Conservation (phyloP, 192 early-diverging fungal genomes). For the Coemansia sp. region DNA sequence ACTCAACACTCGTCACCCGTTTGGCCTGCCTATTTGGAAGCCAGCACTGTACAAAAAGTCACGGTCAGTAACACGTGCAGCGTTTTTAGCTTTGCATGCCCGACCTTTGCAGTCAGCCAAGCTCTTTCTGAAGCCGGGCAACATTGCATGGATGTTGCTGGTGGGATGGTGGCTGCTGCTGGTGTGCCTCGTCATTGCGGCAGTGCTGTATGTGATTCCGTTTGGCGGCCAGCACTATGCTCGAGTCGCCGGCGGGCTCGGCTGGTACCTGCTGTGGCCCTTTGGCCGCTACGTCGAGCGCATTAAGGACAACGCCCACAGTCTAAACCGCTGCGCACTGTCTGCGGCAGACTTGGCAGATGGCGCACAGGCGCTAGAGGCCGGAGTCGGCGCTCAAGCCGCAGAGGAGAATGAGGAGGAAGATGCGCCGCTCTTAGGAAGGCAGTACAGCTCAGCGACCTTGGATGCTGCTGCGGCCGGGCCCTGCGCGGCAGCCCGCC, state of each 20-base stretch:
- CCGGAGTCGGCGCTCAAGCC: slow-evolving; percentile 9
- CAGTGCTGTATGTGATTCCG: slow-evolving; percentile 58
- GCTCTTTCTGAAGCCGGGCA: slow-evolving; percentile 76
- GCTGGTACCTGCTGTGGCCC: slow-evolving; percentile 91
- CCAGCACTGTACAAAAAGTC: slow-evolving; percentile 95
- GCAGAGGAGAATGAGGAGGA: slow-evolving; percentile 41
- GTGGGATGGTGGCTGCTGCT: slow-evolving; percentile 89
- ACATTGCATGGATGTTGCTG: slow-evolving; percentile 81
- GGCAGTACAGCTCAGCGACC: not conserved
- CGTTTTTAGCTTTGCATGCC: slow-evolving; percentile 79
- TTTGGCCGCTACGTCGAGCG: slow-evolving; percentile 93
- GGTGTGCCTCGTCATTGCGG: slow-evolving; percentile 61
- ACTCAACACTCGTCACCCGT: slow-evolving; percentile 82
- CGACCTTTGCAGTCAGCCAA: slow-evolving; percentile 58
- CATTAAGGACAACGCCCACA: slow-evolving; percentile 43
- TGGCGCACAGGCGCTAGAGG: slow-evolving; percentile 27
- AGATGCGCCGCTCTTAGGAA: slow-evolving; percentile 37
- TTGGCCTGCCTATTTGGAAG: slow-evolving; percentile 95
- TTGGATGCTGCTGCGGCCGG: slow-evolving; percentile 2
- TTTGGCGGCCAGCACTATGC: slow-evolving; percentile 60
- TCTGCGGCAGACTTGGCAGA: slow-evolving; percentile 18
- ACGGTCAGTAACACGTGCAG: slow-evolving; percentile 77
- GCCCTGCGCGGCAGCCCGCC: slow-evolving; percentile 1
- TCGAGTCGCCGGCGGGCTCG: slow-evolving; percentile 70
- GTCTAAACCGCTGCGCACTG: slow-evolving; percentile 18